Evolutionary conservation across 768 basidiomycete genomes (phyloP), one percentile per base, ranked within the genome.

Genomic region (Kondoa malvinella): DNA sequence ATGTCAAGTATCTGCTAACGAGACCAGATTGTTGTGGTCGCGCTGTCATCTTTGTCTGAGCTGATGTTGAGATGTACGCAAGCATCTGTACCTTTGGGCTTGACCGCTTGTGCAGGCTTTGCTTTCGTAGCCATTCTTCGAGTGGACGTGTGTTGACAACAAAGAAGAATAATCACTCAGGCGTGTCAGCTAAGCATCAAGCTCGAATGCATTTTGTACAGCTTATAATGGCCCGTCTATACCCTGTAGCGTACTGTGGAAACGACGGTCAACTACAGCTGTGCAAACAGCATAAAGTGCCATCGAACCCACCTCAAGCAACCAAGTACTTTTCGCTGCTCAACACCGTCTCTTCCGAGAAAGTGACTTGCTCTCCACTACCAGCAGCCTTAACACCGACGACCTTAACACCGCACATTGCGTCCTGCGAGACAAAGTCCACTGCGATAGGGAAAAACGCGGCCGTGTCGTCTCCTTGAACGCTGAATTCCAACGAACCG

Each of bases 391-490:
- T 82, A 40, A 87, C 85, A 27, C 72, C 73, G n/a, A 76, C 73
- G 17, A 78, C 83, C 31, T 80, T 81, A 50, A 95, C 81, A 26
- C 91, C 89, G 0, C 87, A 86, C 70, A 94, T 77, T 73, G 86
- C 88, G 4, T 88, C 88, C 72, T 87, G 82, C 0, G 84, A 87
- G 63, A 86, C 84, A 74, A 97, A 96, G 1, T 81, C 78, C 1
- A 94, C 86, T 34, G 82, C 81, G 62, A 99, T 89, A 1, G 94
- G 92, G 88, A 96, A 99, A 80, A 95, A 94, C 12, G 82, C 83
- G 2, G 83, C 85, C 0, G 81, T 78, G 71, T 94, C 91, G 70
- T 90, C 88, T 2, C 89, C 91, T 4, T 84, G 85, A 62, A 91
- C 85, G 56, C 82, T 86, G 78, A 97, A 96, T 73, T 96, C 89